Percentiles rank a stretch among this genome's conserved stretches.
phyloP scores from a whole-genome alignment of 2,329 filamentous ascomycete species.

The Pleurostoma richardsiae region DNA sequence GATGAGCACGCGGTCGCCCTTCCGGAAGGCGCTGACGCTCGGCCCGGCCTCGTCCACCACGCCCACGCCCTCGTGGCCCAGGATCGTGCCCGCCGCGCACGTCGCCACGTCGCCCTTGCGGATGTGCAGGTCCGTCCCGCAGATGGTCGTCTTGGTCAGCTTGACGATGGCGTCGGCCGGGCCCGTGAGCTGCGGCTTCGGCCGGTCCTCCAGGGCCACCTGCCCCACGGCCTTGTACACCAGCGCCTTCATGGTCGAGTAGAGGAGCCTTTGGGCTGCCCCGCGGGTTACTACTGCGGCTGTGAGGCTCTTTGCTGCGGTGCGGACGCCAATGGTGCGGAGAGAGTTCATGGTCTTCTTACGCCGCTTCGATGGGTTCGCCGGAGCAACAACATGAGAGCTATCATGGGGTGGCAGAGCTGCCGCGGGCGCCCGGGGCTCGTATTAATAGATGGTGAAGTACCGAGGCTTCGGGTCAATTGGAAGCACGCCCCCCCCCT shows the following conservation, averaged over 20 bases:
- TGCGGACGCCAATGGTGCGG: background rate
- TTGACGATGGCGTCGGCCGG: constrained; percentile 45
- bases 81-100: constrained; percentile 34
- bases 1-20: constrained; percentile 47
- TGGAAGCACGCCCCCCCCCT: too few species aligned
- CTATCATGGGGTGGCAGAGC: too few species aligned
- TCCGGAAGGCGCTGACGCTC: constrained; percentile 37
- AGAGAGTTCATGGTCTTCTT: background rate
- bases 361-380: too few species aligned
- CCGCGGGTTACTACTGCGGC: background rate
- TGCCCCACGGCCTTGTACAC: constrained; percentile 29
- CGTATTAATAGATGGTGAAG: too few species aligned
- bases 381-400: too few species aligned
- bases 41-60: constrained; percentile 37
- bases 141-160: constrained; percentile 43
- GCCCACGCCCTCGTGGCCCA: constrained; percentile 51
- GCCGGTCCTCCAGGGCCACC: constrained; percentile 32
- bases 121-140: constrained; percentile 53
- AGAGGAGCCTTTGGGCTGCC: background rate
- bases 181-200: constrained; percentile 31
- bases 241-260: constrained; percentile 37
- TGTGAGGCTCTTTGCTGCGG: background rate
- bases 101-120: constrained; percentile 46
- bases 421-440: too few species aligned
- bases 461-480: too few species aligned